Base-by-base conservation (phyloP, 345 rosid genomes). In the Eucalyptus melliodora region DNA sequence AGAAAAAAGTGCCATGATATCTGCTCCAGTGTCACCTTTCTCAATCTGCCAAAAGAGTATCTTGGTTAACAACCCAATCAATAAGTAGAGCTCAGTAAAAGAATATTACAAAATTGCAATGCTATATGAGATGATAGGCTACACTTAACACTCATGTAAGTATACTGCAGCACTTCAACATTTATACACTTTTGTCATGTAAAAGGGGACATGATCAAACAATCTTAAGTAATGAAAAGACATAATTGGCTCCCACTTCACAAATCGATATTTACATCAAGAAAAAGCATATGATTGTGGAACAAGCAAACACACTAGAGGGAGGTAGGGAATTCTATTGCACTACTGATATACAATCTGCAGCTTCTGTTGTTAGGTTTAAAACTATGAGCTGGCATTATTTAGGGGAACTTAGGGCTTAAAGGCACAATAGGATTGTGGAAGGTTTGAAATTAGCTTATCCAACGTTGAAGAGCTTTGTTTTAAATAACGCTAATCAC, bases 1-100 rank as follows among this genome's bases (percentile, higher is more conserved):
- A 89, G 96, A 93, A 62, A 95, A 94, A 60, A 97, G 94, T 89
- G 95, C 97, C 89, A 93, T 86, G 91, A 96, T 93, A 88, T 93
- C 95, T 87, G 88, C 50, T 88, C 87, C 91, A 91, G 89, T 86
- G 82, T 92, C 92, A 86, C 90, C 90, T 69, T 49, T 85, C 89
- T 90, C 95, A 92, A 89, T 94, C 99, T 97, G 95, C 90, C 87
- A 26, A 65, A 15, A 42, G 16, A 86, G 42, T 40, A 40, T 40
- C 47, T 77, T 77, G 30, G 47, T 77, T 77, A 77, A 77, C 47
- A 40, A 77, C 14, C 47, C 53, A 69, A 89, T 89, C 17, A 1
- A 45, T 49, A 23, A 31, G 59, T 12, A 21, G 56, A 34, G 50
- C 30, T 40, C 51, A 62, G 40, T 87, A 42, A 62, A 40, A 37